Evolutionary conservation across 1,284 basidiomycete genomes (phyloP).

Genomic region (Apiotrichum sp.): DNA sequence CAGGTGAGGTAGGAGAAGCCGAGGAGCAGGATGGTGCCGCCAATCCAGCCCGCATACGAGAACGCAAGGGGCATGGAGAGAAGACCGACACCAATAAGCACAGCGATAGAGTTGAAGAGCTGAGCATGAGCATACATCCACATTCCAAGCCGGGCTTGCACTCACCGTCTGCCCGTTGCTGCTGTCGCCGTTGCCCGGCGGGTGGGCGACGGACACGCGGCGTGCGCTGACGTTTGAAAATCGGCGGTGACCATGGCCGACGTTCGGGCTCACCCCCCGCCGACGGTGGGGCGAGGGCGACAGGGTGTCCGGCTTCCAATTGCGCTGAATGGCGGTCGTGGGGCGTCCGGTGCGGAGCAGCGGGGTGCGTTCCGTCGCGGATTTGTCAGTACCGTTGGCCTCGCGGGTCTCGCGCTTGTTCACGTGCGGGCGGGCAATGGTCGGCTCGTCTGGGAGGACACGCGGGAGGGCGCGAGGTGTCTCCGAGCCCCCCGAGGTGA

Average conservation of each 20-base stretch:
- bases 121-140: slow-evolving; percentile 35
- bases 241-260: neutral
- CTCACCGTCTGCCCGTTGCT: slow-evolving; percentile 78
- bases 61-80: slow-evolving; percentile 83
- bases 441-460: slow-evolving; percentile 6
- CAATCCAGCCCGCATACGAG: slow-evolving; percentile 77
- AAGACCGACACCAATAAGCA: slow-evolving; percentile 81
- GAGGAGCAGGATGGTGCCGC: slow-evolving; percentile 65
- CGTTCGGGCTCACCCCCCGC: neutral
- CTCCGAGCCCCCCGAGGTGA: slow-evolving; percentile 7
- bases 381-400: neutral
- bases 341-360: slow-evolving; percentile 1
- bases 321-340: neutral
- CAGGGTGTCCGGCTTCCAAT: slow-evolving; percentile 1
- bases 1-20: slow-evolving; percentile 75
- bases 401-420: neutral
- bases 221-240: slow-evolving; percentile 9
- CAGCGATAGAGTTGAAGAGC: slow-evolving; percentile 87
- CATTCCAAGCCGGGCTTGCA: slow-evolving; percentile 10
- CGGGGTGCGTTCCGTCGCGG: slow-evolving; percentile 5
- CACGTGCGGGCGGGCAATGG: neutral
- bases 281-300: slow-evolving; percentile 1
- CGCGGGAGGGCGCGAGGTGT: slow-evolving; percentile 8
- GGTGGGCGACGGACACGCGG: slow-evolving; percentile 18
- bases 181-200: slow-evolving; percentile 50